Evolutionary conservation across 2,329 filamentous ascomycete species (phyloP), one percentile per base, ranked within the genome.

Genomic region (Clonostachys solani): DNA sequence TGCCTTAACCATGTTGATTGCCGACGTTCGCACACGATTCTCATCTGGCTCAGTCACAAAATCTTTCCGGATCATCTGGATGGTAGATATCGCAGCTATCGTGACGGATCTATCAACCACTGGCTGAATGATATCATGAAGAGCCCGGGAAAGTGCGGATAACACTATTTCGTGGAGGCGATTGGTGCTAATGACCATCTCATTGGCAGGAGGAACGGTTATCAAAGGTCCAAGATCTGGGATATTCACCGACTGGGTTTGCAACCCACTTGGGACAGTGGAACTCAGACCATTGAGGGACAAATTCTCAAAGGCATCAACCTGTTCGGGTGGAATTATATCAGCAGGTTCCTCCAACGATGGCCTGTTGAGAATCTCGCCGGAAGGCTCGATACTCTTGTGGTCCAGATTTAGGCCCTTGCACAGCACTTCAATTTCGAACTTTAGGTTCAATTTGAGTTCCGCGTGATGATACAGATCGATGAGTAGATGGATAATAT

Each of bases 81-180:
- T 87, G 0, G 95, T 96, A 4, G 92, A 95, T 50, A 99, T 97
- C 2, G 92, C 92, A 42, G 94, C 94, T 63, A 99, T 99, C 0
- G 95, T 97, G 37, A 99, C 92, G 3, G 94, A 99, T 47, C 94
- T 83, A 64, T 99, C 95, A 13, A 99, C 95, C 2, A 99, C 94
- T 19, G 94, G 95, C 46, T 92, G 90, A 50, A 99, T 97, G 47
- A 99, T 99, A 60, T 99, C 95, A 50, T 90, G 86, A 40, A 99
- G 86, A 33, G 95, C 92, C 50, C 91, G 87, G 42, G 89, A 90
- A 46, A 96, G 87, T 36, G 95, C 92, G 42, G 79, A 85, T 54
- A 88, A 83, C 47, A 97, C 90, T 56, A 97, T 95, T 56, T 84
- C 80, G 51, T 83, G 80, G 43, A 86, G 66, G 12, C 87, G 81